These are phyloP conservation scores for Vicia villosa DNA, from an alignment of 306 rosid species.

Conservation along the genomic window DNA sequence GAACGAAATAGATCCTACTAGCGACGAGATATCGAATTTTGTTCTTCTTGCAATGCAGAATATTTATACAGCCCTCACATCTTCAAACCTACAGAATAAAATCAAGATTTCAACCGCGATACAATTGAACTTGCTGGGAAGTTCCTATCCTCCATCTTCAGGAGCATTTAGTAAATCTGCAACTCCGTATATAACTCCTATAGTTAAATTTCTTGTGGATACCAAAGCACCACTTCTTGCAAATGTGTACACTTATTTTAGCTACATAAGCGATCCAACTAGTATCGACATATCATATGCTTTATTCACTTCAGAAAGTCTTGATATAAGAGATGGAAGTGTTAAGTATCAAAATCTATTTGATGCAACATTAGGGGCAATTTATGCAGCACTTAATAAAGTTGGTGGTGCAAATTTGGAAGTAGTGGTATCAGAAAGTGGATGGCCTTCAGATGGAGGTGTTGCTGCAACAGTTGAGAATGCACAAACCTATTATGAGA, in stretches of 20 bases:
- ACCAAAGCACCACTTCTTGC: constrained; percentile 61
- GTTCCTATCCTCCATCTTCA: constrained; percentile 47
- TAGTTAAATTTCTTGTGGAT: constrained; percentile 40
- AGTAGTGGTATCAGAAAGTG: constrained; percentile 35
- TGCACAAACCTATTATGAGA: constrained; percentile 45
- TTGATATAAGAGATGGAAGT: not conserved
- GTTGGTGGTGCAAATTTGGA: constrained; percentile 43
- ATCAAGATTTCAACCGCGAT: constrained; percentile 61
- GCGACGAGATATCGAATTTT: not conserved
- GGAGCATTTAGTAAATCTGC: constrained; percentile 40
- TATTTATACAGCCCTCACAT: constrained; percentile 36
- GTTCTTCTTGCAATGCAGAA: constrained; percentile 43
- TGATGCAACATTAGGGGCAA: constrained; percentile 49
- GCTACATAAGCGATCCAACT: not conserved
- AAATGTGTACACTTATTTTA: constrained; percentile 57
- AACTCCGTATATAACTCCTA: constrained; percentile 39
- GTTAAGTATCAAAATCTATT: constrained; percentile 48
- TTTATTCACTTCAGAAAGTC: not conserved
- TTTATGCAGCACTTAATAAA: constrained; percentile 56
- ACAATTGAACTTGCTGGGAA: constrained; percentile 31
- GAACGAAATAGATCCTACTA: constrained; percentile 13
- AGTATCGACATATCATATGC: not conserved
- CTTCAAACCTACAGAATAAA: constrained; percentile 39
- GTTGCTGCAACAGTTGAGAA: constrained; percentile 34
- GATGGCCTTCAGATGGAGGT: constrained; percentile 41